Evolutionary conservation across 768 basidiomycete species (phyloP), one percentile per base, ranked within the genome.

Genomic region (Amanita phalloides): DNA sequence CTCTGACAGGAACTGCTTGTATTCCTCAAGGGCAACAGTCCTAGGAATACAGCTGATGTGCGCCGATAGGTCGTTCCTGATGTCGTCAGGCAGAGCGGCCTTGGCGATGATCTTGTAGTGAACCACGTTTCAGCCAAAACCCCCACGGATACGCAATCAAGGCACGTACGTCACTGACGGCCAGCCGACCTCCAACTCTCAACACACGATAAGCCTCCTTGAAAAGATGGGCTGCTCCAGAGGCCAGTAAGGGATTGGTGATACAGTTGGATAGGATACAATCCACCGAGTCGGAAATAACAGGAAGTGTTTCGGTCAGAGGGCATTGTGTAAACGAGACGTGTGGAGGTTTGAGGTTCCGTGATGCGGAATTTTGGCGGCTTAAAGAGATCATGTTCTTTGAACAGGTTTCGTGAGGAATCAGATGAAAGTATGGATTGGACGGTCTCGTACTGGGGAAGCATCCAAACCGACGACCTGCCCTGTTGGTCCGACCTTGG

Each of bases 211-310:
- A 60, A 0, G 68, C 64, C 53, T 83, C 80, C 8, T 30, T 30
- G 28, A 30, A 30, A 30, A 30, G 28, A n/a, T 48, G 60, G 3
- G 56, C 60, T 56, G 77, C 81, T 2, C 69, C 73, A 10, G 64
- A 59, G 0, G 49, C 49, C 0, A 77, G 72, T 5, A 81, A 56
- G 2, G 78, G 60, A 57, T 80, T 78, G 58, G 81, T 61, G 3
- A 79, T 77, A 49, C 79, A 80, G 58, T 79, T 82, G 5, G 78
- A 79, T 5, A 80, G 55, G 13, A 83, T 64, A 53, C 76, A 80
- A 55, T 82, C 77, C 14, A 80, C 68, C 0, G 77, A 69, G 48
- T 66, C 61, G 4, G 73, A 68, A 38, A 64, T 60, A 49, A 82
- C 69, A 0, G 79, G 81, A 2, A 81, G 62, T 6, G 71, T 59